phyloP scores from a whole-genome alignment of 139 green algal genomes.

The Tetraselmis striata region DNA sequence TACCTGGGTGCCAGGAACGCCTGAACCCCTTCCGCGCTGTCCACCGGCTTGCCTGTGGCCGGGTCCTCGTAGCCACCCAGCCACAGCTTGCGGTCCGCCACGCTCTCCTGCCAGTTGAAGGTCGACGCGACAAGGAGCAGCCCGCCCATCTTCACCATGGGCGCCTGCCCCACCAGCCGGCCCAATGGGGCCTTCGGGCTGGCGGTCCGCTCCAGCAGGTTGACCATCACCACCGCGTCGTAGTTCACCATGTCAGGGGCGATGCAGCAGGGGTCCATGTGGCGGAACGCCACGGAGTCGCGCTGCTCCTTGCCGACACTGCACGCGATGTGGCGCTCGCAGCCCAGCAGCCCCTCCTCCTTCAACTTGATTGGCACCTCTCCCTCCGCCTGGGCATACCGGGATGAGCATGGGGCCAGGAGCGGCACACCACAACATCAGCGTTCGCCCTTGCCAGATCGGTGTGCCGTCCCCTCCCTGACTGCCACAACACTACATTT shows the following conservation, averaged over 20 bases:
- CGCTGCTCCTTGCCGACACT: neutral
- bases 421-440: no score
- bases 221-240: conserved; percentile 28
- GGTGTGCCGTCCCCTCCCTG: no score
- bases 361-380: neutral
- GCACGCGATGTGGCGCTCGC: neutral
- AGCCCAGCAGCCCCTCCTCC: conserved; percentile 4
- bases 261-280: conserved; percentile 28
- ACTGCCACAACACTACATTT: no score
- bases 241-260: conserved; percentile 23
- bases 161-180: conserved; percentile 15
- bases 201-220: conserved; percentile 24
- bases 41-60: neutral
- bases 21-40: neutral
- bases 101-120: conserved; percentile 24
- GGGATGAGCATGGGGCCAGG: no score
- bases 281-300: conserved; percentile 19
- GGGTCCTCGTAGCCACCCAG: conserved; percentile 19
- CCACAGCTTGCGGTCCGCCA: conserved; percentile 22
- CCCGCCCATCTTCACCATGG: conserved; percentile 25
- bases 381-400: neutral
- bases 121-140: conserved; percentile 23
- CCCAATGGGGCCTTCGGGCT: conserved; percentile 27
- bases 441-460: no score
- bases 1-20: neutral